Evolutionary conservation across 805 yeast species (phyloP).

Genomic region (Ogataea populi-albae): DNA sequence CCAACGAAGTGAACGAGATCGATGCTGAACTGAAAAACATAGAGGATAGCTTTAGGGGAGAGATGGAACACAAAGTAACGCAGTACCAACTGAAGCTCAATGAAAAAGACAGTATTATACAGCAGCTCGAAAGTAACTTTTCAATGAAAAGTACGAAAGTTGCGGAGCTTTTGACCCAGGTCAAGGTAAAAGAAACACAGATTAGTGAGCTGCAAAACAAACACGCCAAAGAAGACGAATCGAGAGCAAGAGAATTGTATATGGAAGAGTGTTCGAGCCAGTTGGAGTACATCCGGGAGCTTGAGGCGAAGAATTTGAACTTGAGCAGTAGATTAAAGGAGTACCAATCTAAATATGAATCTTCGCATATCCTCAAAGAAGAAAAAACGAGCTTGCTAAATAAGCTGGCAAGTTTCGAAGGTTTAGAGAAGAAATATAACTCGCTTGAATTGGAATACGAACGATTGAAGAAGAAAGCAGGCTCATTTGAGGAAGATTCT

Average conservation of each 20-base stretch:
- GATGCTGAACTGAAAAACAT: constrained; percentile 19
- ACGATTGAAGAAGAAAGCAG: constrained; percentile 43
- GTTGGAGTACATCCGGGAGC: constrained; percentile 40
- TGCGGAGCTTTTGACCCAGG: constrained; percentile 21
- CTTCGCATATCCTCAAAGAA: constrained; percentile 52
- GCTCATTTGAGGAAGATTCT: constrained; percentile 50
- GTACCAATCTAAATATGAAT: constrained; percentile 44
- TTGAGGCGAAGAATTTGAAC: constrained; percentile 51
- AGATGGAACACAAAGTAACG: constrained; percentile 1
- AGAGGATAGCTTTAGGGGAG: constrained; percentile 7
- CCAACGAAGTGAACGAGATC: constrained; percentile 4
- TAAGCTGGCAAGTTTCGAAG: constrained; percentile 38
- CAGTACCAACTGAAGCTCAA: constrained; percentile 5
- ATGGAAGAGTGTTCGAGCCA: constrained; percentile 37
- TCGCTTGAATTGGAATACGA: constrained; percentile 50
- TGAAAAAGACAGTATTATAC: constrained; percentile 2
- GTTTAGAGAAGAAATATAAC: constrained; percentile 43
- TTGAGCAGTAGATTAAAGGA: constrained; percentile 52
- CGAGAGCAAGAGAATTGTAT: constrained; percentile 31
- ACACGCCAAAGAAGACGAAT: constrained; percentile 18
- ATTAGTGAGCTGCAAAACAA: constrained; percentile 9
- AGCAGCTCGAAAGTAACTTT: constrained; percentile 3
- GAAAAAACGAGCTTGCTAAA: constrained; percentile 45
- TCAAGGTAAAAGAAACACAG: constrained; percentile 12
- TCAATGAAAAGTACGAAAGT: constrained; percentile 12